These are phyloP conservation scores for Scutellaria baicalensis DNA, from an alignment of 257 asterid genomes.

Conservation along the genomic window DNA sequence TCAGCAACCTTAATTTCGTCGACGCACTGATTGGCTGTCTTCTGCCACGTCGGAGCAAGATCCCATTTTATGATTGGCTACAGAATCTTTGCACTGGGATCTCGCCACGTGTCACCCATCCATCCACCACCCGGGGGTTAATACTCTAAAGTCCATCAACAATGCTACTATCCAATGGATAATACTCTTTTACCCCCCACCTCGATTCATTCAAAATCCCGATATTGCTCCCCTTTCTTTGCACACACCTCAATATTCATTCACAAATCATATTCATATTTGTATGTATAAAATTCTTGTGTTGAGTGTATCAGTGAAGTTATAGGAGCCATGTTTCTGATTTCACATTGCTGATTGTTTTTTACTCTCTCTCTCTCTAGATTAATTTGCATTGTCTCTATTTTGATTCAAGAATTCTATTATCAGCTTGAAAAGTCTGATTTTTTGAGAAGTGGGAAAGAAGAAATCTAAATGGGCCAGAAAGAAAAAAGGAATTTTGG, in stretches of 20 bases:
- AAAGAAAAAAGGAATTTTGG: background rate
- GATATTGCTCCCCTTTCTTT: constrained; percentile 37
- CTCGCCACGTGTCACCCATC: constrained; percentile 11
- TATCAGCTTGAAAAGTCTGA: background rate
- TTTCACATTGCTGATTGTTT: background rate
- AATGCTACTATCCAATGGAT: constrained; percentile 15
- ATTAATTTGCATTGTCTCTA: background rate
- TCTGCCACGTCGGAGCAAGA: constrained; percentile 68
- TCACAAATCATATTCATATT: background rate
- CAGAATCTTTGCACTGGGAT: constrained; percentile 1
- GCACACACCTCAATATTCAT: background rate
- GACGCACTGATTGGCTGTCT: constrained; percentile 64
- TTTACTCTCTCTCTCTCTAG: background rate
- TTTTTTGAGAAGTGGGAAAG: background rate
- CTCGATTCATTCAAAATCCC: constrained; percentile 77
- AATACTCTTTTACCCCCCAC: constrained; percentile 33
- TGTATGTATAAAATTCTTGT: background rate
- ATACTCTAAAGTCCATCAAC: background rate
- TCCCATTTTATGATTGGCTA: constrained; percentile 76
- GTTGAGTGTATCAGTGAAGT: constrained; percentile 11
- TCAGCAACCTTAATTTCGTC: constrained; percentile 79
- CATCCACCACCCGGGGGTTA: constrained; percentile 21
- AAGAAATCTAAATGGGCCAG: constrained; percentile 1
- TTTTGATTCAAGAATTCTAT: background rate
- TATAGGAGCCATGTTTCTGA: constrained; percentile 1